These are phyloP conservation scores for Allomyces javanicus DNA, from an alignment of 192 early-diverging fungal genomes.

Conservation along the genomic window DNA sequence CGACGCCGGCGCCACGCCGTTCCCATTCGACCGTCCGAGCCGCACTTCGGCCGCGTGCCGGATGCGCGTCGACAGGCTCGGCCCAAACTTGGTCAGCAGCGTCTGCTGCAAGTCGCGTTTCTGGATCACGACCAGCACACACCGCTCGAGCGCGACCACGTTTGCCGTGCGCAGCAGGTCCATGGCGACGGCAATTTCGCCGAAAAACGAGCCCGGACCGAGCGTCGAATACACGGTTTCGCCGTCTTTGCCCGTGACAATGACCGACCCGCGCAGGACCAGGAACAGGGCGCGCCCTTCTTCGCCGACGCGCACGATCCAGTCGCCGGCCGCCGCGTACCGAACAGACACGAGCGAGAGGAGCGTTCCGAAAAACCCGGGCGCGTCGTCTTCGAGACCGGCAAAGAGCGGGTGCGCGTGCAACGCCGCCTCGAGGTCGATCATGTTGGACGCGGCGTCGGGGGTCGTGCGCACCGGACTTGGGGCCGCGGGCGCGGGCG, in stretches of 20 bases:
- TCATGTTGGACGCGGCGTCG: not conserved
- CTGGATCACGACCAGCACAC: not conserved
- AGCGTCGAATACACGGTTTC: not conserved
- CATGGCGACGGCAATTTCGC: not conserved
- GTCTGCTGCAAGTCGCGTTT: not conserved
- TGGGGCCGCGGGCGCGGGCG: too few relatives aligned
- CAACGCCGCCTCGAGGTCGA: not conserved
- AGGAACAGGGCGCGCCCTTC: not conserved
- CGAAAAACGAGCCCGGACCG: not conserved
- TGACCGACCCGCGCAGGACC: not conserved
- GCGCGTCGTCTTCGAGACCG: not conserved
- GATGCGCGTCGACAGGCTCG: not conserved
- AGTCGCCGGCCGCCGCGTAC: not conserved
- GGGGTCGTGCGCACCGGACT: too few relatives aligned
- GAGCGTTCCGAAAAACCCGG: not conserved
- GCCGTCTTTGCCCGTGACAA: not conserved
- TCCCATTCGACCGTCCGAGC: too few relatives aligned
- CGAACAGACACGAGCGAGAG: not conserved
- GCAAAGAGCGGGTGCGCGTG: not conserved
- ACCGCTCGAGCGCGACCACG: not conserved
- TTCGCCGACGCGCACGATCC: not conserved
- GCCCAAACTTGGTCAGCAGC: not conserved
- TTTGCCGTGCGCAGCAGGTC: not conserved
- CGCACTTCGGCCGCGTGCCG: not conserved
- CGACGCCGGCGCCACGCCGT: too few relatives aligned